These are phyloP conservation scores for Apiospora malaysiana DNA, from an alignment of 2,329 filamentous ascomycete species.

Conservation along the genomic window DNA sequence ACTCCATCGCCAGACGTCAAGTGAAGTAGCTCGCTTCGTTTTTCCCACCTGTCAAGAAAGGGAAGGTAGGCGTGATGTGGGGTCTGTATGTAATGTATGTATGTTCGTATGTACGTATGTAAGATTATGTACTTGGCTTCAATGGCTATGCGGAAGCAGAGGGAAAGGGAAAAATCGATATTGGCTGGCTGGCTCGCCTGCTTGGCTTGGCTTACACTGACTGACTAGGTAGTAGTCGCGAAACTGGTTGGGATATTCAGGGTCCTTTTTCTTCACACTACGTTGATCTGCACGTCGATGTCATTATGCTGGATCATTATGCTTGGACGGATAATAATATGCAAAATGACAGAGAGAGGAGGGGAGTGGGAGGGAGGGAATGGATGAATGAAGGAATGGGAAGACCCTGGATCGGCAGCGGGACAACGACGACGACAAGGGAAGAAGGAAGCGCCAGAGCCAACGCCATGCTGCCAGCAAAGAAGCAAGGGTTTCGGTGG, in stretches of 20 bases:
- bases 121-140: background rate
- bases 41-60: background rate
- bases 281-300: constrained; percentile 11
- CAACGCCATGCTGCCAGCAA: background rate
- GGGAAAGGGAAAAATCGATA: background rate
- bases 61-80: background rate
- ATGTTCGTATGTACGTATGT: background rate
- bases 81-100: background rate
- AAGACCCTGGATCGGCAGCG: constrained; percentile 7
- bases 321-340: background rate
- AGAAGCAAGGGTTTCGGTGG: background rate
- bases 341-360: background rate
- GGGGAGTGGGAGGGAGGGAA: background rate
- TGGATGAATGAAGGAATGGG: too few relatives aligned
- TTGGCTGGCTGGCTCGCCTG: background rate
- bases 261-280: background rate
- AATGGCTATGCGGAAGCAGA: background rate
- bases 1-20: too few relatives aligned
- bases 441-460: background rate
- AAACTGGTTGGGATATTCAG: background rate
- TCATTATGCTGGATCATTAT: constrained; percentile 18
- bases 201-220: too few relatives aligned
- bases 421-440: background rate
- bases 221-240: too few relatives aligned
- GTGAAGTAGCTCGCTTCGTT: background rate